Percentiles rank a stretch among this genome's conserved stretches.
Evolutionary conservation across 176 grass and related monocot species (phyloP).

Genomic region (Otatea glauca): DNA sequence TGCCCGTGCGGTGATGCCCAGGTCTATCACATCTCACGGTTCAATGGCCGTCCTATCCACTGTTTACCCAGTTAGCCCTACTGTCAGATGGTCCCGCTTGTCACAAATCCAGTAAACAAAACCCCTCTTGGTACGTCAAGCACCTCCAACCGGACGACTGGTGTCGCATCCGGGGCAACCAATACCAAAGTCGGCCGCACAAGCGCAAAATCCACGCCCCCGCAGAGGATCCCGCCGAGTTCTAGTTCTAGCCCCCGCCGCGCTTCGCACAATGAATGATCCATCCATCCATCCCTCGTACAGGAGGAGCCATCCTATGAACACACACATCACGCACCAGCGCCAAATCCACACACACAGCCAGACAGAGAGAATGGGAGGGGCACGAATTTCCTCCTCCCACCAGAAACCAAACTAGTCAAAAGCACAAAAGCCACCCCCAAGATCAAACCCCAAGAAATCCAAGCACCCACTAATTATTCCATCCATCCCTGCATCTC

Average conservation of each 20-base stretch:
- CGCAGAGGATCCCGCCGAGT: conserved; percentile 55
- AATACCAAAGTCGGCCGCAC: background rate
- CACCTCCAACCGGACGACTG: background rate
- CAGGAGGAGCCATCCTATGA: conserved; percentile 49
- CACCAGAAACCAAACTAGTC: conserved; percentile 12
- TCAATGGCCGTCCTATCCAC: too few relatives aligned
- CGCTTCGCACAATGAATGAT: conserved; percentile 49
- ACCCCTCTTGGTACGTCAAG: background rate
- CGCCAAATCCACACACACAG: conserved; percentile 14
- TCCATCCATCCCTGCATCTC: conserved; percentile 39
- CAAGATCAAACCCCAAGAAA: conserved; percentile 63
- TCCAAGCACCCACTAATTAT: conserved; percentile 51
- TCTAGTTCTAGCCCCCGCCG: conserved; percentile 50
- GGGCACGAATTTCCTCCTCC: background rate
- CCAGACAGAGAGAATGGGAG: background rate
- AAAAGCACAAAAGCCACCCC: conserved; percentile 52
- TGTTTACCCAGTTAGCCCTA: too few relatives aligned
- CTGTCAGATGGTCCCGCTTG: background rate
- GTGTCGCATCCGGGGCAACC: background rate
- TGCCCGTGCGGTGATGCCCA: too few relatives aligned
- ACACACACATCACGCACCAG: conserved; percentile 27
- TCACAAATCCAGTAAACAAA: background rate
- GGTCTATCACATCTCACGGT: too few relatives aligned
- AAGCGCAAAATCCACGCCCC: background rate
- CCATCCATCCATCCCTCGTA: conserved; percentile 25